A percentile compares a stretch with the other conserved stretches of the same genome.
Evolutionary conservation across 371 early-diverging fungal genomes (phyloP).

Genomic region (Quaeritorhiza haematococci): DNA sequence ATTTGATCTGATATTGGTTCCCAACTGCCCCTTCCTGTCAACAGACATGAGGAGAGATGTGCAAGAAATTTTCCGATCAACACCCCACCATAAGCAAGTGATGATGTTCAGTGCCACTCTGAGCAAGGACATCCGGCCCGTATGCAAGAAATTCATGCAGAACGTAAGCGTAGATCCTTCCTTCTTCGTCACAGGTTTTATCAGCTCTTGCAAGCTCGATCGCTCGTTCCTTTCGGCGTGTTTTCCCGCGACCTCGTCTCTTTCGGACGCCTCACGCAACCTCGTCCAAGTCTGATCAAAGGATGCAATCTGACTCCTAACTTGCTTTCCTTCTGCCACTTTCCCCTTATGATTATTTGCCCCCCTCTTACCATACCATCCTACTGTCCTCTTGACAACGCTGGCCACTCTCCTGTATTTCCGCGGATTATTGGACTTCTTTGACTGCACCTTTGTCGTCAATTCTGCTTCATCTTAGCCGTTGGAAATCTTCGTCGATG

Average conservation of each 20-base stretch:
- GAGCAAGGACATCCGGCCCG: constrained; percentile 83
- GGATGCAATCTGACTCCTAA: not conserved
- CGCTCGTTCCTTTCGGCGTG: too few relatives aligned
- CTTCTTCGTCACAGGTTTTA: too few relatives aligned
- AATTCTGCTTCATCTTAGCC: constrained; percentile 47
- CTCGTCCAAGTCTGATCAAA: constrained; percentile 1
- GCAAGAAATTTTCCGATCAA: constrained; percentile 90
- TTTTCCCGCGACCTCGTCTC: too few relatives aligned
- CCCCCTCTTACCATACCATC: not conserved
- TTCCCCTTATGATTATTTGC: not conserved
- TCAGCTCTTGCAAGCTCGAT: too few relatives aligned
- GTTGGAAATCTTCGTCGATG: constrained; percentile 95
- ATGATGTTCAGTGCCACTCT: constrained; percentile 98
- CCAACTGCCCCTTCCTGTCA: too few relatives aligned
- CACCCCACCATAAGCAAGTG: constrained; percentile 95
- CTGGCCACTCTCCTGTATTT: not conserved
- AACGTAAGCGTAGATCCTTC: too few relatives aligned
- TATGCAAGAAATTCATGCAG: constrained; percentile 96
- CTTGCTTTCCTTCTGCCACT: not conserved
- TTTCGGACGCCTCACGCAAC: too few relatives aligned
- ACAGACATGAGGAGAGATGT: constrained; percentile 95
- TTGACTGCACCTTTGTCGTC: constrained; percentile 1
- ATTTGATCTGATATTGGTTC: not conserved
- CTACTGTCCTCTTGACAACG: not conserved
- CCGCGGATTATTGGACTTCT: not conserved